Conservation (phyloP, 108 stramenopile genomes). For the Nitzschia sp. region DNA sequence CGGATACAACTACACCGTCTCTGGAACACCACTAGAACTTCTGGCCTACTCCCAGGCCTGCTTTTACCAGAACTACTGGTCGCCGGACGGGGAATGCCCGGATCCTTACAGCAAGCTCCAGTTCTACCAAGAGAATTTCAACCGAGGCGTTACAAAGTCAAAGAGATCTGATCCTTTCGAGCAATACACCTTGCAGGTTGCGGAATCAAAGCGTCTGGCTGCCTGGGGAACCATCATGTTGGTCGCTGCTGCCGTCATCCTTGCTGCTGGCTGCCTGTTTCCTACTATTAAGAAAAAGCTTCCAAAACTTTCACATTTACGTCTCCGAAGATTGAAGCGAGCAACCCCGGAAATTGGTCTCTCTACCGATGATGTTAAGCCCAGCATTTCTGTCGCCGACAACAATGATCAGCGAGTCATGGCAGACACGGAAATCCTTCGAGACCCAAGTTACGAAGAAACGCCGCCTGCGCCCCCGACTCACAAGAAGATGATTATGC, state of each 20-base stretch:
- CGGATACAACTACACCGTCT: conserved; percentile 27
- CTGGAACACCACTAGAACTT: conserved; percentile 21
- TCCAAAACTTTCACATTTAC: no score
- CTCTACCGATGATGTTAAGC: background rate
- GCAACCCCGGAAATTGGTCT: background rate
- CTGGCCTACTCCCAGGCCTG: conserved; percentile 40
- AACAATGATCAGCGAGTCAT: background rate
- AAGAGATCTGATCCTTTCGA: conserved; percentile 10
- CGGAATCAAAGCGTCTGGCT: background rate
- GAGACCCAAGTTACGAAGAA: background rate
- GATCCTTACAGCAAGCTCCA: conserved; percentile 51
- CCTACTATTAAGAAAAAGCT: background rate
- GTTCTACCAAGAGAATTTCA: conserved; percentile 41
- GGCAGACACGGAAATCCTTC: background rate
- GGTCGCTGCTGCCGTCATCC: conserved; percentile 7
- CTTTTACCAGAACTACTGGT: conserved; percentile 38
- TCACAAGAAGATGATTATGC: background rate
- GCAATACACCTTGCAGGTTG: background rate
- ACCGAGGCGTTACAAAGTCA: conserved; percentile 31
- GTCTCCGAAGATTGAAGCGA: background rate
- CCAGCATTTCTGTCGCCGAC: background rate
- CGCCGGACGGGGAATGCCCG: conserved; percentile 50
- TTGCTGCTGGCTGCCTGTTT: background rate
- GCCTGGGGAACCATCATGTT: conserved; percentile 9
- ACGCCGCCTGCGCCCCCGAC: background rate